These are phyloP conservation scores for Aspergillus costaricaensis DNA, from an alignment of 2,329 filamentous ascomycete species.

Conservation along the genomic window DNA sequence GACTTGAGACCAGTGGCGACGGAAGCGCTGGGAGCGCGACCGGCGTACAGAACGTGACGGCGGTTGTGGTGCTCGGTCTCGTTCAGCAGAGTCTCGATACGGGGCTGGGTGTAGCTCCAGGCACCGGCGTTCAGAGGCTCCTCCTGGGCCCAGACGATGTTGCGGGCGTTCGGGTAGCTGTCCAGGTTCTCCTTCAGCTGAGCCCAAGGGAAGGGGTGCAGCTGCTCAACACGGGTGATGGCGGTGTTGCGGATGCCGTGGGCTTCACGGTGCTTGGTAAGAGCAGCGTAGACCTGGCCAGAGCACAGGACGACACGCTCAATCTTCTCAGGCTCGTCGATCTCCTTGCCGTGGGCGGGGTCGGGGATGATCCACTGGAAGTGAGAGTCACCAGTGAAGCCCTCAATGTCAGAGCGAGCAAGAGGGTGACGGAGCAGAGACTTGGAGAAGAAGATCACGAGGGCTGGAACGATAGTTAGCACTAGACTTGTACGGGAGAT, in stretches of 20 bases:
- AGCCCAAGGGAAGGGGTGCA: slow-evolving; percentile 98
- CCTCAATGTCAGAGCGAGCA: slow-evolving; percentile 83
- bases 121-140: slow-evolving; percentile 96
- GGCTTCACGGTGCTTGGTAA: slow-evolving; percentile 86
- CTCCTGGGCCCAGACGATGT: slow-evolving; percentile 96
- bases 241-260: slow-evolving; percentile 87
- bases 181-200: slow-evolving; percentile 96
- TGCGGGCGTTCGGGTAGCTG: slow-evolving; percentile 94
- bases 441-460: slow-evolving; percentile 98
- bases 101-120: slow-evolving; percentile 96
- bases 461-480: slow-evolving; percentile 56
- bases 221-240: slow-evolving; percentile 93
- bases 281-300: slow-evolving; percentile 88
- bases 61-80: slow-evolving; percentile 88
- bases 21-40: slow-evolving; percentile 86
- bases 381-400: slow-evolving; percentile 86
- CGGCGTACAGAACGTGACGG: slow-evolving; percentile 95
- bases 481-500: neutral
- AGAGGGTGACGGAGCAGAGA: slow-evolving; percentile 91
- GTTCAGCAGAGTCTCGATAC: slow-evolving; percentile 95
- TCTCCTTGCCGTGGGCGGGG: slow-evolving; percentile 73
- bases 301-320: slow-evolving; percentile 93
- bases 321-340: slow-evolving; percentile 81
- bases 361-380: slow-evolving; percentile 98
- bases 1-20: slow-evolving; percentile 92